Evolutionary conservation across 2,329 filamentous ascomycete genomes (phyloP), one percentile per base, ranked within the genome.

Genomic region (Penicillium rolfsii): DNA sequence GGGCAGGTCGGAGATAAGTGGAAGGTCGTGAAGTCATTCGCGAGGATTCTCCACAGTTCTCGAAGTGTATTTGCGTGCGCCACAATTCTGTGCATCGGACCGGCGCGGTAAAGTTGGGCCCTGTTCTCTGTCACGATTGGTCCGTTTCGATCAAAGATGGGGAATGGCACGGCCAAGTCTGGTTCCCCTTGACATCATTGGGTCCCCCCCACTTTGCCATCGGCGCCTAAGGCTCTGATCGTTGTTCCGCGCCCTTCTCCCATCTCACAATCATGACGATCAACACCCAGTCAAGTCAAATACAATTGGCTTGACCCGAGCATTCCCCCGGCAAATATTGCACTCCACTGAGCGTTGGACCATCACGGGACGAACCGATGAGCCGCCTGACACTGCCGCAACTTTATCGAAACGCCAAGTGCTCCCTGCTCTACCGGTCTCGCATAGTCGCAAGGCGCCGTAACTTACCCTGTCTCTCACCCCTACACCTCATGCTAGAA

Each of bases 371-470:
- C 16, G 45, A 30, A 48, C 45, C 45, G 26, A 30, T n/a, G 26
- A 30, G 26, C 45, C 45, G 26, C 43, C 43, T 28, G 6, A 16
- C 45, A 48, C 45, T 48, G 45, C 14, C 45, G 30, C 45, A 48
- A 30, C 45, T 48, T 48, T 48, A 48, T 48, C 45, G 24, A 48
- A 48, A 30, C n/a, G 26, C 45, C 45, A 48, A 48, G n/a, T 48
- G 16, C 26, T n/a, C 24, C 14, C 24, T 48, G 7, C 7, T 28
- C 26, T n/a, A 26, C 22, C 3, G 16, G 14, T n/a, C 24, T n/a
- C 16, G 14, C 14, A 30, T 11, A 16, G 26, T 48, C 24, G 14
- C 45, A 30, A 28, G 2, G 7, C 35, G 35, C 12, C 4, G 14
- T 12, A 14, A 12, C 35, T 36, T 36, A 36, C 14, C 14, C 35